phyloP scores from a whole-genome alignment of 106 monocot species.

The Acorus gramineus region DNA sequence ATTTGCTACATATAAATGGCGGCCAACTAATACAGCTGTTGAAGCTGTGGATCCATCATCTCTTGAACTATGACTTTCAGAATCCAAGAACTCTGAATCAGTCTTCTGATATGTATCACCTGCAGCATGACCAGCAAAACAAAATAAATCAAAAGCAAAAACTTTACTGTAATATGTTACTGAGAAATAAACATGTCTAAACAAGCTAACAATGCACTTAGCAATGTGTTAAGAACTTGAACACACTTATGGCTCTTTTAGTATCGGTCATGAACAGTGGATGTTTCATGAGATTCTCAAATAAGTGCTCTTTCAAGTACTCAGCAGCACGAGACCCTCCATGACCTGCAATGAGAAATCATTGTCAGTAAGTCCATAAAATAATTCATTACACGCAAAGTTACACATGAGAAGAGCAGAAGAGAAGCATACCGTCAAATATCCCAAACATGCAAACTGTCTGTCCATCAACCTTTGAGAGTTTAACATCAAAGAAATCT shows the following conservation, averaged over 20 bases:
- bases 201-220: too few relatives aligned
- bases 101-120: too few relatives aligned
- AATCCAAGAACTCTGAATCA: too few relatives aligned
- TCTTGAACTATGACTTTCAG: too few relatives aligned
- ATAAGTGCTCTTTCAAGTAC: constrained; percentile 83
- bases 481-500: constrained; percentile 74
- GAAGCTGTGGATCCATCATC: too few relatives aligned
- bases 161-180: too few relatives aligned
- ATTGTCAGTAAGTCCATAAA: not conserved
- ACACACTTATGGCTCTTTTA: constrained; percentile 72
- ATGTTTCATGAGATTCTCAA: constrained; percentile 87
- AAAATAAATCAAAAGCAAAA: too few relatives aligned
- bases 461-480: constrained; percentile 38
- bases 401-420: not conserved
- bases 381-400: not conserved
- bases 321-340: constrained; percentile 91
- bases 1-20: too few relatives aligned
- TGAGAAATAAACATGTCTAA: too few relatives aligned
- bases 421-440: constrained; percentile 66
- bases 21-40: too few relatives aligned
- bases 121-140: too few relatives aligned
- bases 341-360: constrained; percentile 45
- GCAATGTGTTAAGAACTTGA: not conserved
- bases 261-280: constrained; percentile 73
- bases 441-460: constrained; percentile 67